Evolutionary conservation across 2,329 filamentous ascomycete genomes (phyloP).

Genomic region (Xylaria multiplex): DNA sequence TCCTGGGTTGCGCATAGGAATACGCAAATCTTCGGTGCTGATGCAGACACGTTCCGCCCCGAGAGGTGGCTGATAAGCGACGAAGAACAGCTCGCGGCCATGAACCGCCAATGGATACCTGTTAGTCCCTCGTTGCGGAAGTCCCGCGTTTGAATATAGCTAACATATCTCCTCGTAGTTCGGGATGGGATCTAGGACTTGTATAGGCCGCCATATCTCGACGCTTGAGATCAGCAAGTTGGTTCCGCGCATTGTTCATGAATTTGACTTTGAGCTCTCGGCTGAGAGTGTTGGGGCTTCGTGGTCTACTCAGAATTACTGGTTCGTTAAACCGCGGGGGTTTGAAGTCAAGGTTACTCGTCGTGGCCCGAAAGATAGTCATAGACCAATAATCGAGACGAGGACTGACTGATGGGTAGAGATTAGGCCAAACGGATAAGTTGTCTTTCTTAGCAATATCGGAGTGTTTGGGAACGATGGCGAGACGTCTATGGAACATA

Average conservation of each 20-base stretch:
- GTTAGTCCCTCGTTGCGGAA: slow-evolving; percentile 41
- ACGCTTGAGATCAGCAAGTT: slow-evolving; percentile 53
- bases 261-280: slow-evolving; percentile 41
- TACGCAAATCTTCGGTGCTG: slow-evolving; percentile 53
- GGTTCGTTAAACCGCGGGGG: slow-evolving; percentile 40
- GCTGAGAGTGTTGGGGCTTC: not conserved
- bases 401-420: no score
- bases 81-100: slow-evolving; percentile 30
- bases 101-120: slow-evolving; percentile 51
- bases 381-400: no score
- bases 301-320: slow-evolving; percentile 34
- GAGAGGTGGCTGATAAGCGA: slow-evolving; percentile 38
- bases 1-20: slow-evolving; percentile 56
- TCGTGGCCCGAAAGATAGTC: not conserved
- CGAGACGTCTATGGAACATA: no score
- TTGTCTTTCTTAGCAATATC: not conserved
- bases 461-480: no score
- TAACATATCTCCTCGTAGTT: slow-evolving; percentile 42
- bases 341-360: slow-evolving; percentile 29
- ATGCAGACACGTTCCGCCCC: slow-evolving; percentile 49
- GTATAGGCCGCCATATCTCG: slow-evolving; percentile 52
- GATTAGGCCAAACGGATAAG: not conserved
- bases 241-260: slow-evolving; percentile 44
- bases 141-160: not conserved
- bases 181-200: slow-evolving; percentile 51